Base-by-base conservation (phyloP, 2,329 filamentous ascomycete species). In the Myriosclerotinia curreyana region DNA sequence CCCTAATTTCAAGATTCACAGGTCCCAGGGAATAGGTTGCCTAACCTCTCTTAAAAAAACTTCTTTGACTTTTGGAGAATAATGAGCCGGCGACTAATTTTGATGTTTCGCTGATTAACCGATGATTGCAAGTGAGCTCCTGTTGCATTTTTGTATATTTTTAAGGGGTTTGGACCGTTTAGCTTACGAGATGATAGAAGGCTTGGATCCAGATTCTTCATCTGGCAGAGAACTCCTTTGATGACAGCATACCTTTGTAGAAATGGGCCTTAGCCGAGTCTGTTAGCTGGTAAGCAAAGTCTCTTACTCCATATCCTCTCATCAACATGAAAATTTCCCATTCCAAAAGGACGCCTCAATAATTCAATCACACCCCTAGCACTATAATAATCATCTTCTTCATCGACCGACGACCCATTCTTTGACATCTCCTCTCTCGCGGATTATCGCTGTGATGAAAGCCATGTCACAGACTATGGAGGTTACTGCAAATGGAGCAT, bases 1-100 rank as follows among this genome's bases (percentile, higher is more conserved):
- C 66, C 7, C 69, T 68, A 20, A 71, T 50, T 40, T 72, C 70
- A 31, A 75, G 68, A 60, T 75, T 69, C 34, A 71, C 71, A 9
- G 75, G 65, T 31, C 70, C 74, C 6, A 31, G 28, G 28, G 28
- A 31, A 31, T 31, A 31, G 5, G 6, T 31, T 31, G 28, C 28
- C 28, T 31, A 31, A 5, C 28, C 28, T 31, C n/a, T n/a, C n/a
- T n/a, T n/a, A n/a, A n/a, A n/a, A n/a, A n/a, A n/a, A n/a, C n/a
- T 70, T 25, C 54, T 70, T 15, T 62, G 66, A 6, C 20, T 69
- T 5, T 66, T 64, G 8, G 69, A 70, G 60, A 50, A 63, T 14
- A 59, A 67, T 48, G 59, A 66, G 14, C 60, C 64, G 8, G 68
- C 59, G 4, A 67, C 64, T 2, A 50, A 64, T 54, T 69, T 66